These are phyloP conservation scores for Ballota nigra DNA, from an alignment of 257 asterid species.

Conservation along the genomic window DNA sequence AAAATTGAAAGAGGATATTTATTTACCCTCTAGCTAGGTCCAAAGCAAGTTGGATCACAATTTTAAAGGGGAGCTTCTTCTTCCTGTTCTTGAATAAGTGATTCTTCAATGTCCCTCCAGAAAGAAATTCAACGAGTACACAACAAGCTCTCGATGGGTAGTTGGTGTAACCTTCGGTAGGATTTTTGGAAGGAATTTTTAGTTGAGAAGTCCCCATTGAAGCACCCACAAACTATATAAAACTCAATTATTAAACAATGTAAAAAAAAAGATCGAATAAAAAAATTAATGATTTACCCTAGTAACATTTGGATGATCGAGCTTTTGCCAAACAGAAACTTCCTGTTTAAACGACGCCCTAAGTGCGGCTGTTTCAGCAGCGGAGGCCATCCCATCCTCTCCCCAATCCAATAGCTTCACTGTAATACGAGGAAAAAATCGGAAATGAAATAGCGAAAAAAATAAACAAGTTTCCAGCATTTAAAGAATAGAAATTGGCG, in stretches of 20 bases:
- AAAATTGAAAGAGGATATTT: not conserved
- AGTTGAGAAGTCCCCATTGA: constrained; percentile 95
- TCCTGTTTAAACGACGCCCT: constrained; percentile 78
- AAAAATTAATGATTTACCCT: constrained; percentile 31
- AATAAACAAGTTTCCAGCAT: not conserved
- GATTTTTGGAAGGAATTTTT: constrained; percentile 82
- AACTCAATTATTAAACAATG: constrained; percentile 1
- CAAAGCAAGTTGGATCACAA: constrained; percentile 83
- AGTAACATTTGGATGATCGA: constrained; percentile 76
- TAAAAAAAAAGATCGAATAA: too few relatives aligned
- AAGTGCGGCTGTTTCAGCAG: constrained; percentile 71
- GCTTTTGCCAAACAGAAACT: constrained; percentile 88
- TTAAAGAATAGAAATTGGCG: not conserved
- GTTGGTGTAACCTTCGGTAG: constrained; percentile 64
- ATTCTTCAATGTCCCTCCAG: constrained; percentile 79
- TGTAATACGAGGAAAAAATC: constrained; percentile 8
- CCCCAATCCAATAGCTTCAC: constrained; percentile 94
- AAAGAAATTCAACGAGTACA: constrained; percentile 80
- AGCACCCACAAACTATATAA: constrained; percentile 77
- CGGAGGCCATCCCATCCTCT: constrained; percentile 79
- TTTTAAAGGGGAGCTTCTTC: constrained; percentile 75
- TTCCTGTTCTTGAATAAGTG: constrained; percentile 73
- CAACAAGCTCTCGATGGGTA: constrained; percentile 93
- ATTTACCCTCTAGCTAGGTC: constrained; percentile 84
- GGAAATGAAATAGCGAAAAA: not conserved